Conservation (phyloP, 2,329 filamentous ascomycete genomes). For the Ophiostoma quercus region DNA sequence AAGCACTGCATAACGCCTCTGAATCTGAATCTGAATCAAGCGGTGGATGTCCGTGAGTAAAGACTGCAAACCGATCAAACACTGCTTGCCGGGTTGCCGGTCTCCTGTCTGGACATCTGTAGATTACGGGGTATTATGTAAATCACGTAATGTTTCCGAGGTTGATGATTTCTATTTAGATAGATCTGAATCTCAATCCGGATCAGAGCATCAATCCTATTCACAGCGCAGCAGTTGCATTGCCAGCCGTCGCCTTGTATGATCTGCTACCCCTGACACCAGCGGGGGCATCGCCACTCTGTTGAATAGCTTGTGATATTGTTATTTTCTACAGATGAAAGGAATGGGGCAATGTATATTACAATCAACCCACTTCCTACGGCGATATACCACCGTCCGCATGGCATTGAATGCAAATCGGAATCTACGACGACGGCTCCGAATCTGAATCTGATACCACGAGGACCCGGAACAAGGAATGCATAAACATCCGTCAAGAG, state of each 20-base stretch:
- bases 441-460: neutral
- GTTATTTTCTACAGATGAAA: neutral
- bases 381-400: neutral
- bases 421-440: neutral
- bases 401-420: neutral
- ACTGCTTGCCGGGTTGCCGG: neutral
- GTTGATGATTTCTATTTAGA: too few species aligned
- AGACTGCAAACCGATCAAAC: neutral
- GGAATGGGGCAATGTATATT: neutral
- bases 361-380: neutral
- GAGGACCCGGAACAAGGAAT: neutral
- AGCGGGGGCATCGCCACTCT: neutral
- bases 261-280: neutral
- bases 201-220: neutral
- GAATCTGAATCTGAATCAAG: neutral
- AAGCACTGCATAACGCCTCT: neutral
- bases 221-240: neutral
- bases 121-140: neutral
- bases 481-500: neutral
- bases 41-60: neutral
- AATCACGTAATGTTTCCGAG: neutral
- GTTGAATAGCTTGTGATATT: neutral
- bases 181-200: too few species aligned
- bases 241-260: neutral
- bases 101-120: constrained; percentile 1